Conservation (phyloP, 1,284 basidiomycete species). For the Thelephora terrestris region DNA sequence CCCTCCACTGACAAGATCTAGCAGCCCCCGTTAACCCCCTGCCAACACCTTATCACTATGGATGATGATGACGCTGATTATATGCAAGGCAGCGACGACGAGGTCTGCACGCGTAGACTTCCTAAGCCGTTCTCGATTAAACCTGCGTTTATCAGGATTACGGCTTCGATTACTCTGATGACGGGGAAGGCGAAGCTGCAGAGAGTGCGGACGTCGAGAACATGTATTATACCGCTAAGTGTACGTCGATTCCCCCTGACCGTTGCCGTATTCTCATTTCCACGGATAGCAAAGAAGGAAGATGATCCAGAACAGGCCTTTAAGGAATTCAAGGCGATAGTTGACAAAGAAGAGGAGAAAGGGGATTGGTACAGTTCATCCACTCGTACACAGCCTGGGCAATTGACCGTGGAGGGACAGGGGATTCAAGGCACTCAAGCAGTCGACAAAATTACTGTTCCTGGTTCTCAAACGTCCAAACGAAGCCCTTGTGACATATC, state of each 20-base stretch:
- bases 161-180: slow-evolving; percentile 94
- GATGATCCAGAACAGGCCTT: slow-evolving; percentile 85
- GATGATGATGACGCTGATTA: slow-evolving; percentile 87
- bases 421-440: slow-evolving; percentile 99
- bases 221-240: slow-evolving; percentile 96
- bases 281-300: slow-evolving; percentile 72
- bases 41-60: slow-evolving; percentile 32
- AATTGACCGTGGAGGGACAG: slow-evolving; percentile 29
- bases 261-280: slow-evolving; percentile 1
- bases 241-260: slow-evolving; percentile 35
- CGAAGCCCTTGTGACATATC: slow-evolving; percentile 84
- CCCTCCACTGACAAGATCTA: no score
- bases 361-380: slow-evolving; percentile 71
- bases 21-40: no score
- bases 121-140: slow-evolving; percentile 5
- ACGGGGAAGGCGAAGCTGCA: slow-evolving; percentile 70
- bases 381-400: neutral
- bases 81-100: slow-evolving; percentile 78
- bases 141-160: slow-evolving; percentile 59
- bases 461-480: slow-evolving; percentile 68
- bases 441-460: slow-evolving; percentile 93
- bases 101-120: slow-evolving; percentile 34
- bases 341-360: slow-evolving; percentile 82
- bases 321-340: slow-evolving; percentile 79
- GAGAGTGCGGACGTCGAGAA: slow-evolving; percentile 95